Percentiles rank a stretch among this genome's conserved stretches.
Conservation (phyloP, 2,329 filamentous ascomycete genomes). For the Botrytis hyacinthi region DNA sequence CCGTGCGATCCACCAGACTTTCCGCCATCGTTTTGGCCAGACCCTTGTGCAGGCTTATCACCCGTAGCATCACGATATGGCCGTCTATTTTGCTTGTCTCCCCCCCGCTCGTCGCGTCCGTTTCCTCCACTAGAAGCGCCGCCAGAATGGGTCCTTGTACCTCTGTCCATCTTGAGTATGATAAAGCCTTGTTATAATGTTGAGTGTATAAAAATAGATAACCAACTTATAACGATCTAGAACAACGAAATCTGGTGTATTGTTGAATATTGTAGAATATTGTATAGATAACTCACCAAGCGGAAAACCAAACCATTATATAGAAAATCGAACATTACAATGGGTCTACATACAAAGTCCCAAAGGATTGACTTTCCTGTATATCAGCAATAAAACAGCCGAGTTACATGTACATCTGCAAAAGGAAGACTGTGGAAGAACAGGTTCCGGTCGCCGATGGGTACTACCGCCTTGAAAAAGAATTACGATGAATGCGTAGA, state of each 20-base stretch:
- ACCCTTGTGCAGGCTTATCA: too few species aligned
- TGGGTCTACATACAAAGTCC: background rate
- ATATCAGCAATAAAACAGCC: background rate
- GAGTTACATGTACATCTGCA: background rate
- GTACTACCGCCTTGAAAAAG: background rate
- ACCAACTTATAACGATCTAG: background rate
- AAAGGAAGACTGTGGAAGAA: background rate
- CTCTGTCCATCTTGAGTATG: background rate
- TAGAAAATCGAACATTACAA: background rate
- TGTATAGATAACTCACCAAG: background rate
- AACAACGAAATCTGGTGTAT: background rate
- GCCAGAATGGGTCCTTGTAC: background rate
- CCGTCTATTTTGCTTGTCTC: too few species aligned
- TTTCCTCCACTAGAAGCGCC: background rate
- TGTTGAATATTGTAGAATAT: background rate
- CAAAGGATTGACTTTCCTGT: background rate
- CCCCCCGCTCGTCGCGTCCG: fast-evolving
- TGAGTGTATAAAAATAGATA: background rate
- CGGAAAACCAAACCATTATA: background rate
- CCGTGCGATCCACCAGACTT: background rate
- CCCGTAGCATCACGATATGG: background rate
- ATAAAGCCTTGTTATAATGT: background rate
- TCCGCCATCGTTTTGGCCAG: fast-evolving
- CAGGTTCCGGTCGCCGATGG: background rate
- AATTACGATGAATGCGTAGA: background rate